These are phyloP conservation scores for Pestalotiopsis sp. DNA, from an alignment of 2,329 filamentous ascomycete genomes.

Conservation along the genomic window DNA sequence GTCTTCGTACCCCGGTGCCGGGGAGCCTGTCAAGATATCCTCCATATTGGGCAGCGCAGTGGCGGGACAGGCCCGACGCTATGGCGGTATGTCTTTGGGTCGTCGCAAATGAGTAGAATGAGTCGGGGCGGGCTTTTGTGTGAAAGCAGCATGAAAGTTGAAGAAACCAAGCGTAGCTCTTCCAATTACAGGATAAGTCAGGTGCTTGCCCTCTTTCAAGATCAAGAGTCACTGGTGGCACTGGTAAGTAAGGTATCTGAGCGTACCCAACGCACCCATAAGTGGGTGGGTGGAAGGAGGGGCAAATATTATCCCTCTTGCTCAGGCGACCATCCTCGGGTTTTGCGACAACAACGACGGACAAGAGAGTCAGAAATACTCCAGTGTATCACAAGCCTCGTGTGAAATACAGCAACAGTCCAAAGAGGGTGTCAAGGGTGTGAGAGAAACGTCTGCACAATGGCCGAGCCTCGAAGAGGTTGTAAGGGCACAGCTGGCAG, in stretches of 20 bases:
- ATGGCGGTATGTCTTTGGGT: too few relatives aligned
- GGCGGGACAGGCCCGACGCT: neutral
- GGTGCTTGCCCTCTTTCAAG: neutral
- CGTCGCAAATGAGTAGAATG: too few relatives aligned
- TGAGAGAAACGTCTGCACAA: neutral
- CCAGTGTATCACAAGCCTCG: neutral
- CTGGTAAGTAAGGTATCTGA: neutral
- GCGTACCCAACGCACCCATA: neutral
- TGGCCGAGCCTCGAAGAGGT: neutral
- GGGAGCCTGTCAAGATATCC: slow-evolving; percentile 7
- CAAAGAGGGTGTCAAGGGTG: neutral
- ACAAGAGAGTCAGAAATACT: neutral
- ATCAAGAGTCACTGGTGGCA: neutral
- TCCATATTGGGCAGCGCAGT: neutral
- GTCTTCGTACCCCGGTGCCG: neutral
- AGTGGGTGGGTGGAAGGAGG: neutral
- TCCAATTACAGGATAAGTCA: neutral
- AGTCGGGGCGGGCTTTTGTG: too few relatives aligned
- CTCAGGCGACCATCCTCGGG: neutral
- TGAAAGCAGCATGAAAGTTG: too few relatives aligned
- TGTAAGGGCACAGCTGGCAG: slow-evolving; percentile 1
- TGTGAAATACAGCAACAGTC: neutral
- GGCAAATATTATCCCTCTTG: neutral
- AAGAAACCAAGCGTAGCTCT: too few relatives aligned
- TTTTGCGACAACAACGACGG: neutral